Conservation (phyloP, 768 basidiomycete species). For the Lyophyllum semitale region DNA sequence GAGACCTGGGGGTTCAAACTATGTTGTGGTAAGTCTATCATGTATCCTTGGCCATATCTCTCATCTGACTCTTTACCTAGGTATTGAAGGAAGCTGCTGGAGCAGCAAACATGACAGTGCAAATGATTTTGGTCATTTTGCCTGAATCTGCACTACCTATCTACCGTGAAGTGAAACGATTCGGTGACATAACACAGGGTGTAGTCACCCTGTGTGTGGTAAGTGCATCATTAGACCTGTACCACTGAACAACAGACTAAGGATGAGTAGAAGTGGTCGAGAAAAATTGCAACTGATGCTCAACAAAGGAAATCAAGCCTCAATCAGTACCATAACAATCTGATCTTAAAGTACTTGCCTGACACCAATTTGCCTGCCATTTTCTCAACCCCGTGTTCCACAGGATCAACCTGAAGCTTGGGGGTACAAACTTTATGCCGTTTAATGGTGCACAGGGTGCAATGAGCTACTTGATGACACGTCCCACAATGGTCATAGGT, state of each 20-base stretch:
- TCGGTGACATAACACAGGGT: slow-evolving; percentile 47
- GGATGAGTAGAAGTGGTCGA: slow-evolving; percentile 25
- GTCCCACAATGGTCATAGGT: slow-evolving; percentile 64
- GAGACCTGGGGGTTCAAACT: not conserved
- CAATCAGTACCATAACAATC: slow-evolving; percentile 65
- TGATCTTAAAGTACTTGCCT: slow-evolving; percentile 55
- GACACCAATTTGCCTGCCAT: not conserved
- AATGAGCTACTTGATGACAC: slow-evolving; percentile 32
- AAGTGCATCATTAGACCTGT: too few relatives aligned
- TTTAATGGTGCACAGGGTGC: slow-evolving; percentile 36
- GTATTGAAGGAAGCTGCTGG: slow-evolving; percentile 7
- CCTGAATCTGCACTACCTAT: slow-evolving; percentile 28
- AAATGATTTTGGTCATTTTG: slow-evolving; percentile 29
- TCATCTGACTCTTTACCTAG: not conserved
- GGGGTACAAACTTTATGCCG: slow-evolving; percentile 64
- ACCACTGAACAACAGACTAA: not conserved
- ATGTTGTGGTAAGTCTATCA: slow-evolving; percentile 8
- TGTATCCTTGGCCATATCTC: not conserved
- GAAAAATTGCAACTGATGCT: slow-evolving; percentile 21
- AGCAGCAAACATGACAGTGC: slow-evolving; percentile 10
- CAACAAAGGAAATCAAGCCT: slow-evolving; percentile 8
- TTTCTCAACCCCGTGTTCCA: not conserved
- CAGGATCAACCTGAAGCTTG: slow-evolving; percentile 68
- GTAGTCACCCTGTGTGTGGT: slow-evolving; percentile 69
- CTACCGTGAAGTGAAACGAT: slow-evolving; percentile 32